Evolutionary conservation across 1,284 basidiomycete genomes (phyloP), one percentile per base, ranked within the genome.

Genomic region (Phenoliferia sp.): DNA sequence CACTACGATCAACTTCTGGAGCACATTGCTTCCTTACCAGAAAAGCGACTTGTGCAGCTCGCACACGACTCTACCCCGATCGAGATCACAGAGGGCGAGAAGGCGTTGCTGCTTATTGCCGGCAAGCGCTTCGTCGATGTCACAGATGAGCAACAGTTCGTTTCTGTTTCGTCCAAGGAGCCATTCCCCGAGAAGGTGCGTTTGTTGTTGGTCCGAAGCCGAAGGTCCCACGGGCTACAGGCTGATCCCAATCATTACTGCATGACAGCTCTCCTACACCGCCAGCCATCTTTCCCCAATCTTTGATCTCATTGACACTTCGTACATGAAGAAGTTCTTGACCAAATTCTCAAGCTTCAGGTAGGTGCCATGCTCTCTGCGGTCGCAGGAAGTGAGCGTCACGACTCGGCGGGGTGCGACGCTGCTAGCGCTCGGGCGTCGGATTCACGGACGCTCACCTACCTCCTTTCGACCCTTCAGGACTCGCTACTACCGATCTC

Each of bases 241-340:
- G 39, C 39, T 44, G 39, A 44, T 44, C 12, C 22, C 39, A 48
- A 22, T 7, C 74, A 35, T 19, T 39, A 57, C 70, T 72, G 0
- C n/a, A n/a, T n/a, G n/a, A 59, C 55, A 69, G 33, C 61, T 69
- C 54, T 62, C 66, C 15, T 70, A 72, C 61, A 26, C 48, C 1
- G 56, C 52, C 26, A 61, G 60, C 12, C 16, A 56, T 19, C 68
- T 80, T n/a, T 52, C 73, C 9, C 65, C 67, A 0, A 64, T 78
- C 16, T 71, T 79, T 50, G 63, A 73, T n/a, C 67, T 85, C 76
- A 90, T 89, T 81, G 81, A 84, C 29, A 90, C 87, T 3, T 83
- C 87, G 77, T 82, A 89, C 88, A 82, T 70, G 84, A 81, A 60
- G 66, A 62, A 62, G 60, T 66, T 70, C 61, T 63, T 59, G 54